Base-by-base conservation (phyloP, 345 rosid species). In the Eucalyptus fibrosa region DNA sequence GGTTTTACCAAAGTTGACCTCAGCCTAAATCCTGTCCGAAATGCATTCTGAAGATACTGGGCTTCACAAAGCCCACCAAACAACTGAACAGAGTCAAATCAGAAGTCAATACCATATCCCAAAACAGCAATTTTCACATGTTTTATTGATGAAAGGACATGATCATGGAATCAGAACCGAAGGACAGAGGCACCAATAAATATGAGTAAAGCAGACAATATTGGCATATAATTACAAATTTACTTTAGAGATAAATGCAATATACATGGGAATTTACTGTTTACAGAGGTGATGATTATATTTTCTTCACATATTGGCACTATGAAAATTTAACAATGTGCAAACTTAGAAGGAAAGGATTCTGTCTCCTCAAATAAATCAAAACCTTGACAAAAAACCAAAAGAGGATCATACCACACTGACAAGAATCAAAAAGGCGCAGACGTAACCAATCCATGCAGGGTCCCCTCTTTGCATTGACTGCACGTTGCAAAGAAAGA, bases 391-490 rank as follows among this genome's bases (percentile, higher is more conserved):
- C 26, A 55, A 8, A 19, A 19, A 21, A 55, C 59, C 9, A 55
- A 55, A 4, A 55, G 2, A 55, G 26, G 59, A 55, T 55, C 59
- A 19, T 55, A 55, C 59, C 97, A 96, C 99, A 24, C 97, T 97
- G 90, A 92, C 56, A 86, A 97, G 96, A 89, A 97, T 97, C 81
- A 92, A 93, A 95, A 97, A 96, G 90, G 99, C 99, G 67, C 95
- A 97, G 87, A 94, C 45, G 86, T 94, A 96, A 86, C 99, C 98
- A 87, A 94, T 93, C 98, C 97, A 97, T 88, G 98, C 95, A 85
- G 98, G 98, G 90, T 95, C 98, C 51, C 98, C 97, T 88, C 90
- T 93, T 96, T 97, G 98, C 99, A 97, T 96, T 72, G 99, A 96
- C 99, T 97, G 96, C 92, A 94, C 55, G 86, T 16, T 9, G 28